phyloP scores from a whole-genome alignment of 768 basidiomycete genomes.

The Leccinellum albellum region DNA sequence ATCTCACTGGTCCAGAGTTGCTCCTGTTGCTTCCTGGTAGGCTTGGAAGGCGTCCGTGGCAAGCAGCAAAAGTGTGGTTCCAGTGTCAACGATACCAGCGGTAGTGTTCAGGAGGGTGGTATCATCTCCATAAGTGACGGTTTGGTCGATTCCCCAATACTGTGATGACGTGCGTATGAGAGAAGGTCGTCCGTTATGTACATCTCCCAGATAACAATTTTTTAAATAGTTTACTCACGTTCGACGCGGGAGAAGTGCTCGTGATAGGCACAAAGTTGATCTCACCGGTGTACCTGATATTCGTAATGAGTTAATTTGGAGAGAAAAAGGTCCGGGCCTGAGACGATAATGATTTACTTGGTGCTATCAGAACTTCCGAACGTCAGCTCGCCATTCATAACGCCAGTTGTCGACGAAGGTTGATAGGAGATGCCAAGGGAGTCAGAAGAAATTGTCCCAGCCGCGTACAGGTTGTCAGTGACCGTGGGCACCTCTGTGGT shows the following conservation, averaged over 20 bases:
- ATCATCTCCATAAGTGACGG: conserved; percentile 34
- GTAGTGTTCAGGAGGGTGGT: conserved; percentile 33
- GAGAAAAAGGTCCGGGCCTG: neutral
- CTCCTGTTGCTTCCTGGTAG: conserved; percentile 56
- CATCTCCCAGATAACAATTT: neutral
- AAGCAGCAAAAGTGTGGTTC: conserved; percentile 52
- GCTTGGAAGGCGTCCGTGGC: conserved; percentile 57
- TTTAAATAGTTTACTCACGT: conserved; percentile 14
- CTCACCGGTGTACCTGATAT: conserved; percentile 30
- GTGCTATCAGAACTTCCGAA: conserved; percentile 48
- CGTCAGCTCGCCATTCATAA: conserved; percentile 52
- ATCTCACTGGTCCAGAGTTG: conserved; percentile 44
- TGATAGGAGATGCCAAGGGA: conserved; percentile 51
- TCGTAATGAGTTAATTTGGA: neutral
- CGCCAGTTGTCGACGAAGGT: conserved; percentile 51
- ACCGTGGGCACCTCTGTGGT: conserved; percentile 46
- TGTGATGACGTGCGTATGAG: conserved; percentile 1
- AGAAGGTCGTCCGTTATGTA: neutral
- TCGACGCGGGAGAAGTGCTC: conserved; percentile 40
- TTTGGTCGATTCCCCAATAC: conserved; percentile 48
- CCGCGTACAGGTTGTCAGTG: conserved; percentile 51
- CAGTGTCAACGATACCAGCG: conserved; percentile 47
- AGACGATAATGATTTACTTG: conserved; percentile 31
- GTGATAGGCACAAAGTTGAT: conserved; percentile 42
- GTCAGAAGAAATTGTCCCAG: conserved; percentile 43